A percentile compares a stretch with the other conserved stretches of the same genome.
phyloP scores from a whole-genome alignment of 768 basidiomycete species.

The Boletales sp. region DNA sequence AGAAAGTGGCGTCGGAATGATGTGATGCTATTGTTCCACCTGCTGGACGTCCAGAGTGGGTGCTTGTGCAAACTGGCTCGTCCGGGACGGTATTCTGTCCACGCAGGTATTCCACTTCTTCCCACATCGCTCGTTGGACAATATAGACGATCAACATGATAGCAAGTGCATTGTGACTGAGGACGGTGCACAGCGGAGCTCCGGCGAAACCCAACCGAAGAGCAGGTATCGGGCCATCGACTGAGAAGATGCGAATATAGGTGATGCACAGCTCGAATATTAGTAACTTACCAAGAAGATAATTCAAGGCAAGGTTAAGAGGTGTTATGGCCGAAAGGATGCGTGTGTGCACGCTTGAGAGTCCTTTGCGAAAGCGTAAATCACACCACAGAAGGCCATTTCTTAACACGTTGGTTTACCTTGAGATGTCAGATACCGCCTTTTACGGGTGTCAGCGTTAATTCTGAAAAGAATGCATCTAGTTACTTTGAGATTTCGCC shows the following conservation, averaged over 20 bases:
- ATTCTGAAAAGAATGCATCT: neutral
- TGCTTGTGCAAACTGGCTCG: slow-evolving; percentile 1
- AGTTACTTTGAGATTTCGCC: slow-evolving; percentile 38
- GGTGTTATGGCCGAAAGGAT: slow-evolving; percentile 22
- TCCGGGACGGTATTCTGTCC: slow-evolving; percentile 7
- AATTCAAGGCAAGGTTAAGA: slow-evolving; percentile 22
- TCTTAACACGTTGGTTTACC: slow-evolving; percentile 4
- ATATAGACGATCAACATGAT: slow-evolving; percentile 21
- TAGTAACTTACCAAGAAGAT: slow-evolving; percentile 20
- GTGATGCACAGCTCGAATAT: neutral
- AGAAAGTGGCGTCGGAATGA: slow-evolving; percentile 2
- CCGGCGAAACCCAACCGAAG: slow-evolving; percentile 25
- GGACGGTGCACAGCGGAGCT: slow-evolving; percentile 25
- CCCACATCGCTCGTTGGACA: slow-evolving; percentile 14
- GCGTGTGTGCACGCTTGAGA: slow-evolving; percentile 18
- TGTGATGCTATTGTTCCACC: neutral
- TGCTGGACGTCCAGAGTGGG: neutral
- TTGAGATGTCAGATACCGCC: slow-evolving; percentile 21
- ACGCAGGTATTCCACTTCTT: slow-evolving; percentile 15
- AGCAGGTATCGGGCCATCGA: slow-evolving; percentile 24
- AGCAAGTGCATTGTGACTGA: slow-evolving; percentile 25
- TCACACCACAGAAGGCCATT: neutral
- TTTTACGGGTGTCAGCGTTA: slow-evolving; percentile 5
- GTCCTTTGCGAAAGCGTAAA: slow-evolving; percentile 11
- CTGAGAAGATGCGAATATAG: slow-evolving; percentile 3